Percentiles rank a stretch among this genome's conserved stretches.
phyloP scores from a whole-genome alignment of 306 rosid species.

The Rosa multiflora region DNA sequence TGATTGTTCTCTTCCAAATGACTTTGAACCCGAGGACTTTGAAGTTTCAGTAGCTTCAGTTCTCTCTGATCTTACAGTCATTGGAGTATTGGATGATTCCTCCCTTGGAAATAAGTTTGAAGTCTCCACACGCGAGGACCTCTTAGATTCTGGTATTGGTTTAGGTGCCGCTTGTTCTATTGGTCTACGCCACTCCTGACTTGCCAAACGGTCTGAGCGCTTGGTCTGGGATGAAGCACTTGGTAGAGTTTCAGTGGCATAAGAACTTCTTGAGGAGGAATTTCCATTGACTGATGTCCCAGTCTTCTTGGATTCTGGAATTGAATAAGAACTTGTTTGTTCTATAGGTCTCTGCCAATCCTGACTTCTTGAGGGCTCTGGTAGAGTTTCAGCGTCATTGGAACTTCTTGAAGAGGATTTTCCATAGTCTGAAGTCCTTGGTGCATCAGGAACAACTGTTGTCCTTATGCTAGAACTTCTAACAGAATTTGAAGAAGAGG shows the following conservation, averaged over 20 bases:
- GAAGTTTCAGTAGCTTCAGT: constrained; percentile 31
- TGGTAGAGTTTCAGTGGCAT: constrained; percentile 32
- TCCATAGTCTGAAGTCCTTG: constrained; percentile 18
- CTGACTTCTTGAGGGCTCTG: constrained; percentile 35
- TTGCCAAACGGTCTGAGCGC: constrained; percentile 37
- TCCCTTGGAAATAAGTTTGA: background rate
- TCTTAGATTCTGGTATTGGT: constrained; percentile 35
- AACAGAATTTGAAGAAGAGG: constrained; percentile 37
- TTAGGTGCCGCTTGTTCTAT: constrained; percentile 30
- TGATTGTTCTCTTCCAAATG: constrained; percentile 17
- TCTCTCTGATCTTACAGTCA: constrained; percentile 31
- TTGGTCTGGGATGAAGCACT: constrained; percentile 31
- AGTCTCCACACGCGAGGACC: constrained; percentile 33
- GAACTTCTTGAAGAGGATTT: constrained; percentile 42
- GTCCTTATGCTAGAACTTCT: constrained; percentile 30
- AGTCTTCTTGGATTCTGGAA: constrained; percentile 7
- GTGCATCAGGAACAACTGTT: constrained; percentile 22
- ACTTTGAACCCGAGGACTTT: constrained; percentile 20
- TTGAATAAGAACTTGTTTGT: background rate
- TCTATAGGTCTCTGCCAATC: constrained; percentile 15
- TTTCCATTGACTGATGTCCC: constrained; percentile 16
- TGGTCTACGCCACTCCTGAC: constrained; percentile 10
- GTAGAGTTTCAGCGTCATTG: constrained; percentile 31
- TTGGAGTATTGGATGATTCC: constrained; percentile 21
- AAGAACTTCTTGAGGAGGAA: constrained; percentile 43